Percentiles rank a stretch among this genome's conserved stretches.
These are phyloP conservation scores for Stagonosporopsis tanaceti DNA, from an alignment of 2,329 filamentous ascomycete genomes.

Conservation along the genomic window DNA sequence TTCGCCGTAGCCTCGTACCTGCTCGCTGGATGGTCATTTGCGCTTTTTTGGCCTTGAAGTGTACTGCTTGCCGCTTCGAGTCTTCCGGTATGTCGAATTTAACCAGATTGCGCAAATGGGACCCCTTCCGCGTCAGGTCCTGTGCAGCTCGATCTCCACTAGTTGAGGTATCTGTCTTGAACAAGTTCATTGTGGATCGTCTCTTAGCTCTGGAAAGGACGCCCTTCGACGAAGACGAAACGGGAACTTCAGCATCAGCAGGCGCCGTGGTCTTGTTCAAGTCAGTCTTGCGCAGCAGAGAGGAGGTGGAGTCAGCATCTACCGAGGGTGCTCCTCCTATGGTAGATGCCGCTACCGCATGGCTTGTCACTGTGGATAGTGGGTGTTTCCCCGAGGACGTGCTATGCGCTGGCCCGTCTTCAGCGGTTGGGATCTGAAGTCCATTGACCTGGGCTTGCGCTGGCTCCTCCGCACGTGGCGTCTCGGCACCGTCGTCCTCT, in stretches of 20 bases:
- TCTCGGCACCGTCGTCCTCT: slow-evolving; percentile 7
- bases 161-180: slow-evolving; percentile 18
- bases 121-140: slow-evolving; percentile 36
- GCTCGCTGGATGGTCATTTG: slow-evolving; percentile 50
- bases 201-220: slow-evolving; percentile 41
- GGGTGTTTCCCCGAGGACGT: slow-evolving; percentile 40
- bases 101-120: slow-evolving; percentile 48
- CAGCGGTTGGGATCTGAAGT: slow-evolving; percentile 37
- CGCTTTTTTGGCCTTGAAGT: slow-evolving; percentile 50
- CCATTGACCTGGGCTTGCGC: slow-evolving; percentile 39
- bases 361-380: slow-evolving; percentile 41
- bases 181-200: slow-evolving; percentile 34
- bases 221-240: slow-evolving; percentile 32
- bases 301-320: slow-evolving; percentile 48
- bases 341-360: slow-evolving; percentile 34
- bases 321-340: slow-evolving; percentile 40
- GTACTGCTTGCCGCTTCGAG: slow-evolving; percentile 47
- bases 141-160: slow-evolving; percentile 16
- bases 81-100: slow-evolving; percentile 55
- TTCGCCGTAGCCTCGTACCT: slow-evolving; percentile 48
- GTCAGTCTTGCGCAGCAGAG: slow-evolving; percentile 48
- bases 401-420: slow-evolving; percentile 25
- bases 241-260: slow-evolving; percentile 28
- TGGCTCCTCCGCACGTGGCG: slow-evolving; percentile 22
- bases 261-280: slow-evolving; percentile 36